Conservation (phyloP, 371 early-diverging fungal genomes). For the Mortierella sp. region DNA sequence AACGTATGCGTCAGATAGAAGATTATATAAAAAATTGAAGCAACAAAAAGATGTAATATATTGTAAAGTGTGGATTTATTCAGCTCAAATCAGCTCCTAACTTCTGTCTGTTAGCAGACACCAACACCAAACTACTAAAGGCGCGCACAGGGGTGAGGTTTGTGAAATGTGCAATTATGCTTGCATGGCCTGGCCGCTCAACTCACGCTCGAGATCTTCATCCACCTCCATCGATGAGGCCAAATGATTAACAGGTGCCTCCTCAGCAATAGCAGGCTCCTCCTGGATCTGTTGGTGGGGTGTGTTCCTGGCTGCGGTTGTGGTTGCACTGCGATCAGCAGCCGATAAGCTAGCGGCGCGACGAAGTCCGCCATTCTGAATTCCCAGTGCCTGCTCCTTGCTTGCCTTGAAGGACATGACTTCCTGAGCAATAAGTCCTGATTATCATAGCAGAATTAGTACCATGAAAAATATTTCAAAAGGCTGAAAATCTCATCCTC, state of each 20-base stretch:
- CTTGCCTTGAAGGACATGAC: constrained; percentile 77
- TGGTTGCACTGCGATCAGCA: constrained; percentile 49
- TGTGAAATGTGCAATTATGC: constrained; percentile 8
- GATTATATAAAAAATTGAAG: background rate
- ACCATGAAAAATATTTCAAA: background rate
- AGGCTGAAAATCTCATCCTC: too few species aligned
- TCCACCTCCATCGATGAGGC: constrained; percentile 66
- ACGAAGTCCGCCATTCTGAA: constrained; percentile 45
- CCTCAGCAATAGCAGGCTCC: constrained; percentile 44
- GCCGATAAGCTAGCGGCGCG: constrained; percentile 48
- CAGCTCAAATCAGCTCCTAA: background rate
- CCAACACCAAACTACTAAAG: too few species aligned
- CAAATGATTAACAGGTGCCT: constrained; percentile 33
- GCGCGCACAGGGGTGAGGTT: too few species aligned
- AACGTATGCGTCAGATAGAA: too few species aligned
- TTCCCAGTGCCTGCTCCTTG: constrained; percentile 51
- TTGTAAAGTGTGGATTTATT: background rate
- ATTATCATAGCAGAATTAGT: background rate
- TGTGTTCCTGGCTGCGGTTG: constrained; percentile 38
- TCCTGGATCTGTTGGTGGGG: constrained; percentile 47
- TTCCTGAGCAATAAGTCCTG: constrained; percentile 90
- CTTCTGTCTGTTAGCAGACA: too few species aligned
- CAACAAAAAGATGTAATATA: background rate
- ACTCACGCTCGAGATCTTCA: constrained; percentile 68
- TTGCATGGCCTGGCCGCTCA: constrained; percentile 62